Evolutionary conservation across 1,139 yeast species (phyloP), one percentile per base, ranked within the genome.

Genomic region (Suhomyces bolitotheri): DNA sequence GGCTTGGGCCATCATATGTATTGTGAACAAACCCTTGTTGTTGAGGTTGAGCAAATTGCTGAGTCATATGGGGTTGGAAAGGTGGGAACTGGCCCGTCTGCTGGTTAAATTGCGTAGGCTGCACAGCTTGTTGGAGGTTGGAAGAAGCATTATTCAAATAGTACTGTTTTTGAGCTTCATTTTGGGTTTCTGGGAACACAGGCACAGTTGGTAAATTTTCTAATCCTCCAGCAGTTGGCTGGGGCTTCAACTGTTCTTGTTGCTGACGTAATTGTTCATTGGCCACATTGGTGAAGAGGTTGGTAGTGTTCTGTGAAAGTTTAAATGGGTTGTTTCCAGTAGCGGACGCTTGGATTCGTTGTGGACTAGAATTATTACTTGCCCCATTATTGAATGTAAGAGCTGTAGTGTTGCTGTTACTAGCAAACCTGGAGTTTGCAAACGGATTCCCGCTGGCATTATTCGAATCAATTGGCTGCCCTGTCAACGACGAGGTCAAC

Each of bases 201-300:
- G 87, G 73, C 3, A 76, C 57, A 0, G 87, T 80, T 3, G 81
- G 81, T 25, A 80, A 48, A 36, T 64, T 64, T 52, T 81, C 88
- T 40, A 78, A 66, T 0, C 88, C 88, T 4, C 87, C 88, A 14
- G 85, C 82, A 2, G 87, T 80, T 3, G 75, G 68, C 48, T 77
- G 82, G 9, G 70, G 64, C 40, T 64, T 60, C 34, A 76, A 41
- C 12, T 56, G 58, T 25, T 48, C 59, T 17, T 45, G 58, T 25
- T 48, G 59, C 19, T 45, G 58, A 41, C 53, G 52, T 16, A 43
- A 41, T 12, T 48, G 47, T 21, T 45, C 36, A 16, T 43, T 31
- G 10, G 51, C 47, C 13, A 54, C 64, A 23, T 49, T 47, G 34
- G 62, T 47, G 43, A 70, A 69, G 27, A 67, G 56, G 27, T 53